Conservation (phyloP, 108 stramenopile species). For the Fistulifera solaris region DNA sequence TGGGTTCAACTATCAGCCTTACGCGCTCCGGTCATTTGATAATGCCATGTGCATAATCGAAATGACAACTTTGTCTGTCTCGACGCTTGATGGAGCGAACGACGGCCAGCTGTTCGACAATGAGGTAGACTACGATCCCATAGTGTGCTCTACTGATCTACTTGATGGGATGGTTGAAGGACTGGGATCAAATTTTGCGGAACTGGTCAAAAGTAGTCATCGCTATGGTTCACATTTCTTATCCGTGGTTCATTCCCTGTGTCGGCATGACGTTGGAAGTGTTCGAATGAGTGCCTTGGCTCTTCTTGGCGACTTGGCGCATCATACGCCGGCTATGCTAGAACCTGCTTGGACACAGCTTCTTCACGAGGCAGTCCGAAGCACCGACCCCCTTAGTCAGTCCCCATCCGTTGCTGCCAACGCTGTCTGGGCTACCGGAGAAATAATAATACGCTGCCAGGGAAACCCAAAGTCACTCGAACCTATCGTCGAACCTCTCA, state of each 20-base stretch:
- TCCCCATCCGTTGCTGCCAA: conserved; percentile 74
- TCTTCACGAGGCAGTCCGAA: conserved; percentile 46
- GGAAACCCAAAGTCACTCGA: conserved; percentile 49
- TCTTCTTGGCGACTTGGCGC: conserved; percentile 81
- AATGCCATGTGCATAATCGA: conserved; percentile 75
- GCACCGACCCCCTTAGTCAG: conserved; percentile 38
- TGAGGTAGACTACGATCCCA: conserved; percentile 83
- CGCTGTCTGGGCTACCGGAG: conserved; percentile 89
- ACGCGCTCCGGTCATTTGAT: conserved; percentile 73
- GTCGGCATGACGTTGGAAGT: conserved; percentile 44
- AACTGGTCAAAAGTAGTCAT: conserved; percentile 60
- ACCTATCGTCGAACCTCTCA: conserved; percentile 46
- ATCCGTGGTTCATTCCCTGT: conserved; percentile 41
- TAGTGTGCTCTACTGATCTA: conserved; percentile 84
- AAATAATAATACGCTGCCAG: conserved; percentile 75
- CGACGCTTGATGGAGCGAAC: conserved; percentile 40
- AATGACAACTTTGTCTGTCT: conserved; percentile 45
- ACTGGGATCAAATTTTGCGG: conserved; percentile 65
- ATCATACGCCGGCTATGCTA: conserved; percentile 64
- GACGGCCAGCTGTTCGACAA: conserved; percentile 17
- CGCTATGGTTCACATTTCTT: conserved; percentile 56
- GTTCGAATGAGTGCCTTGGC: conserved; percentile 89
- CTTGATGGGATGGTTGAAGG: conserved; percentile 87
- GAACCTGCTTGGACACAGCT: conserved; percentile 61
- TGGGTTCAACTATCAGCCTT: conserved; percentile 80